These are phyloP conservation scores for Oryza meridionalis DNA, from an alignment of 176 grass and related monocot genomes.

Conservation along the genomic window DNA sequence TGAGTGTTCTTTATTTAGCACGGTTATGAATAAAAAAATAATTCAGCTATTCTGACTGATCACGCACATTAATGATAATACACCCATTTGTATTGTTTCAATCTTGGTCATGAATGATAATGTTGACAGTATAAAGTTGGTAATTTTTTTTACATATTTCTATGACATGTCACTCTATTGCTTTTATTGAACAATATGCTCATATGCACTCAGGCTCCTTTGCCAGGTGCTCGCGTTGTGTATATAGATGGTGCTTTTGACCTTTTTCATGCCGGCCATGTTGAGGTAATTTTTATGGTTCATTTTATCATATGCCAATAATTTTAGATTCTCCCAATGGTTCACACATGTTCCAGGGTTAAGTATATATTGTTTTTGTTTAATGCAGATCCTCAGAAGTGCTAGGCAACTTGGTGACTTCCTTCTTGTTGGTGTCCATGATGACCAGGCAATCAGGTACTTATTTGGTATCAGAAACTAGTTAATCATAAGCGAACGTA, in stretches of 20 bases:
- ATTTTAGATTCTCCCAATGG: slow-evolving; percentile 3
- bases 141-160: neutral
- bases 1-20: slow-evolving; percentile 22
- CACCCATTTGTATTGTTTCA: neutral
- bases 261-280: slow-evolving; percentile 96
- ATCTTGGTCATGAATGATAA: slow-evolving; percentile 24
- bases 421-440: slow-evolving; percentile 89
- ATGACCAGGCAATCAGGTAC: slow-evolving; percentile 82
- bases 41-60: neutral
- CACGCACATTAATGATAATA: neutral
- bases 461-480: slow-evolving; percentile 25
- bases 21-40: neutral
- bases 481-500: neutral
- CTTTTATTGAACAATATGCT: slow-evolving; percentile 58
- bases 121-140: neutral
- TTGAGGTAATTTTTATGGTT: slow-evolving; percentile 69
- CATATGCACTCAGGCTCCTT: slow-evolving; percentile 70
- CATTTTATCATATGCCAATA: slow-evolving; percentile 26
- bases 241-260: slow-evolving; percentile 98
- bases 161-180: slow-evolving; percentile 14
- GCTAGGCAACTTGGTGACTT: slow-evolving; percentile 95
- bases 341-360: neutral
- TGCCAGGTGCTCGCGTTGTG: slow-evolving; percentile 78
- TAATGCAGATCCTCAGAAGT: slow-evolving; percentile 78
- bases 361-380: slow-evolving; percentile 27